phyloP scores from a whole-genome alignment of 1,284 basidiomycete species.

The Volvariella surrecta region DNA sequence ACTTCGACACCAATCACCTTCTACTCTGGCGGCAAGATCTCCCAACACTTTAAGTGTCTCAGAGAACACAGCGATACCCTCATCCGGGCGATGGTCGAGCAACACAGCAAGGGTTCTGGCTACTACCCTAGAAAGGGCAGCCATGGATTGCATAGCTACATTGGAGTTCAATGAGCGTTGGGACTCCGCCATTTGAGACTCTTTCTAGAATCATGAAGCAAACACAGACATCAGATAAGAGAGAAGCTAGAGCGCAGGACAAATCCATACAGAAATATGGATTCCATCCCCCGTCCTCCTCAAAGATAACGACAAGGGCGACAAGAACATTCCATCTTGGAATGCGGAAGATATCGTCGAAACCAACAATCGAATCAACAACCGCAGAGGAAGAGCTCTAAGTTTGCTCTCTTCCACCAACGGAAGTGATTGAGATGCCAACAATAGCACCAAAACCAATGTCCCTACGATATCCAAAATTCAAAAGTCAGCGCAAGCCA shows the following conservation, averaged over 20 bases:
- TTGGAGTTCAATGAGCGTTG: conserved; percentile 31
- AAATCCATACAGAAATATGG: conserved; percentile 23
- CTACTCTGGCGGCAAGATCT: conserved; percentile 24
- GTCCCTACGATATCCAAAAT: conserved; percentile 15
- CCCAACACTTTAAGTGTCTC: conserved; percentile 31
- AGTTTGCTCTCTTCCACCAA: conserved; percentile 43
- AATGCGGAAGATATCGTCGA: conserved; percentile 44
- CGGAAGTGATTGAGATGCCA: conserved; percentile 50
- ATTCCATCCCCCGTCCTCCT: conserved; percentile 15
- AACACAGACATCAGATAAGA: conserved; percentile 4
- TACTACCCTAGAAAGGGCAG: conserved; percentile 42
- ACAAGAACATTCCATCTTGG: conserved; percentile 39
- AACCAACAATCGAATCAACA: conserved; percentile 36
- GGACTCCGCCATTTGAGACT: conserved; percentile 23
- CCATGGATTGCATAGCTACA: conserved; percentile 37
- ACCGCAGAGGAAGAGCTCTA: conserved; percentile 46
- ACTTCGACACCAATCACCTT: conserved; percentile 39
- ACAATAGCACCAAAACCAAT: conserved; percentile 33
- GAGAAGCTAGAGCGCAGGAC: conserved; percentile 1
- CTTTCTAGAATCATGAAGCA: conserved; percentile 9
- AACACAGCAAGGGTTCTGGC: conserved; percentile 38
- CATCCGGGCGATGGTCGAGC: conserved; percentile 27
- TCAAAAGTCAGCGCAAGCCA: background rate
- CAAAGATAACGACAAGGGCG: conserved; percentile 24
- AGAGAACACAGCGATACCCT: conserved; percentile 36